Evolutionary conservation across 2,329 filamentous ascomycete genomes (phyloP), one percentile per base, ranked within the genome.

Genomic region (Calycina herbarum): DNA sequence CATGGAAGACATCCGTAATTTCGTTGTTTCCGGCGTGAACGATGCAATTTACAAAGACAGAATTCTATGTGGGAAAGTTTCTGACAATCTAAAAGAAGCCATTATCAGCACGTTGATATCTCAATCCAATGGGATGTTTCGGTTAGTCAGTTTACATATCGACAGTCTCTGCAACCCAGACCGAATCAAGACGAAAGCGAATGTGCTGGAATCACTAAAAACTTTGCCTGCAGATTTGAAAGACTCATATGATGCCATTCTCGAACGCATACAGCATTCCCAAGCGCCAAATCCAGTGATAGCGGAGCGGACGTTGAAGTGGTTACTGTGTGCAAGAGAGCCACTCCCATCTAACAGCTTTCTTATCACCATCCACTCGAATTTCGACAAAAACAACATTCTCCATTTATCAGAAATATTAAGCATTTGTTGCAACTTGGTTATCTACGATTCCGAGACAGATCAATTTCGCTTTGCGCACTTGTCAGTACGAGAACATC

Each of bases 51-150:
- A 3, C 8, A 61, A 59, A 17, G 35, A 40, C 10, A 57, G 20
- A 29, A 48, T 66, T 33, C 57, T 66, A 24, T 40, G 33, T 20
- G 65, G 65, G 3, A 45, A 33, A 4, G 61, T 61, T n/a, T 17
- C 33, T 8, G 8, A 13, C 2, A 38, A 59, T 8, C 31, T 66
- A 29, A 45, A 20, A 54, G 8, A 15, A 11, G 17, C 20, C 2
- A 66, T 66, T 27, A 38, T 20, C 5, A 33, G 42, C 2, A 61
- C 61, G 6, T 29, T 66, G 11, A 24, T 61, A 5, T 10, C 5
- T 4, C 29, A 61, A 31, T 57, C 65, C 20, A 31, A 61, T 31
- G 65, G 65, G 27, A 66, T 66, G 66, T 69, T 69, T 58, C 66
- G 65, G 2, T 59, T 58, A 38, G 66, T 64, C 54, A 64, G 62